phyloP scores from a whole-genome alignment of 192 early-diverging fungal species.

The Phlyctochytrium bullatum region DNA sequence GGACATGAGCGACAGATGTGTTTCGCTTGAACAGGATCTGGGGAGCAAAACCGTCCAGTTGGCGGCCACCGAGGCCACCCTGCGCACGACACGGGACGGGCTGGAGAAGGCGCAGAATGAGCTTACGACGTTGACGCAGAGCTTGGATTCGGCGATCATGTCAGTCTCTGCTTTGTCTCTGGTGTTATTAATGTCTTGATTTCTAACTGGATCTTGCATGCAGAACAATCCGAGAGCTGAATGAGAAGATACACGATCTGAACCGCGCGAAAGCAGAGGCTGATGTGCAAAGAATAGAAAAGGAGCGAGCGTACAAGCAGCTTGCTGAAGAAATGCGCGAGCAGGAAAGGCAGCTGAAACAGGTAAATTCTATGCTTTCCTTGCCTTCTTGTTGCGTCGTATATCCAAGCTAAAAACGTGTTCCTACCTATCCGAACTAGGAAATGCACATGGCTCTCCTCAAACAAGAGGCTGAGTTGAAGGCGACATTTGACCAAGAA shows the following conservation, averaged over 20 bases:
- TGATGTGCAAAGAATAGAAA: slow-evolving; percentile 23
- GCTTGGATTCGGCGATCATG: slow-evolving; percentile 38
- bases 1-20: not conserved
- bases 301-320: slow-evolving; percentile 48
- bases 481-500: not conserved
- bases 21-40: not conserved
- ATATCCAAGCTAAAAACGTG: not conserved
- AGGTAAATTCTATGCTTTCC: not conserved
- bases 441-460: not conserved
- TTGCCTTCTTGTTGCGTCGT: no score
- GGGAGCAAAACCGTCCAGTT: not conserved
- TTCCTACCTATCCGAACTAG: no score
- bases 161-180: no score
- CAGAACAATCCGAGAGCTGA: slow-evolving; percentile 30
- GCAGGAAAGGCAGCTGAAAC: slow-evolving; percentile 28
- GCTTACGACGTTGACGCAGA: slow-evolving; percentile 31
- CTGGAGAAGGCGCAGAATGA: slow-evolving; percentile 30
- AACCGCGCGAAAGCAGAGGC: slow-evolving; percentile 30
- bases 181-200: no score
- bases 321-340: slow-evolving; percentile 50
- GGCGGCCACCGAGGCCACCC: not conserved
- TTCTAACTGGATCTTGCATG: not conserved
- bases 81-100: slow-evolving; percentile 3
- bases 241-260: slow-evolving; percentile 45
- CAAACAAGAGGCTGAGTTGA: slow-evolving; percentile 17